Conservation (phyloP, 208 protist species). For the Leishmania mexicana region DNA sequence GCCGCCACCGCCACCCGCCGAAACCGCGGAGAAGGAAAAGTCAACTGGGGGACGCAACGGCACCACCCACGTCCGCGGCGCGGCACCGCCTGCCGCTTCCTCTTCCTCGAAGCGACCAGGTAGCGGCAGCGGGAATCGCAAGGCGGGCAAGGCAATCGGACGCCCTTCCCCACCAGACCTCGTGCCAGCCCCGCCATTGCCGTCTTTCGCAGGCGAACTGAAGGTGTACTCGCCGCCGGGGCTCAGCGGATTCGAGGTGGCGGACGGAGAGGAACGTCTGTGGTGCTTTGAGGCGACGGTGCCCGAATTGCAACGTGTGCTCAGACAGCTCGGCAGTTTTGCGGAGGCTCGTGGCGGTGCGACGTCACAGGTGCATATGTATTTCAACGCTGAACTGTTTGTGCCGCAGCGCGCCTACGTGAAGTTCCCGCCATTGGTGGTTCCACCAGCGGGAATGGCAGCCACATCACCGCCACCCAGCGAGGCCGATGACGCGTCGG, state of each 20-base stretch:
- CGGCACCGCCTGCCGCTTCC: not conserved
- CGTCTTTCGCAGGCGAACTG: conserved; percentile 56
- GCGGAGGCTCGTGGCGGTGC: conserved; percentile 12
- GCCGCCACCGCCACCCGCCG: conserved; percentile 22
- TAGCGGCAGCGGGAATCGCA: not conserved
- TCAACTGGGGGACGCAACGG: conserved; percentile 5
- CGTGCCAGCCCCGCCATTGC: conserved; percentile 4
- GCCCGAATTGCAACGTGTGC: conserved; percentile 65
- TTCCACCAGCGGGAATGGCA: conserved; percentile 36
- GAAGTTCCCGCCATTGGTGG: conserved; percentile 81
- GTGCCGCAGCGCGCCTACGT: conserved; percentile 65
- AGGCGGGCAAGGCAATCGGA: conserved; percentile 25
- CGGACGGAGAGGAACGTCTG: conserved; percentile 69
- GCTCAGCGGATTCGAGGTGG: conserved; percentile 89
- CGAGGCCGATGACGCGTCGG: not conserved
- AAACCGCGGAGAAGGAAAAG: conserved; percentile 17
- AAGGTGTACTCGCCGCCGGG: conserved; percentile 68
- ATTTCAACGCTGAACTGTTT: conserved; percentile 86
- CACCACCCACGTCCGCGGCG: not conserved
- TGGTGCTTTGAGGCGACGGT: conserved; percentile 83
- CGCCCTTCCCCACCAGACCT: conserved; percentile 20
- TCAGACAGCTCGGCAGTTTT: conserved; percentile 32
- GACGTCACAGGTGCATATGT: conserved; percentile 35
- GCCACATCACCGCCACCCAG: not conserved
- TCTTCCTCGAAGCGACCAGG: not conserved